Conservation (phyloP, 441 rosid genomes). For the Adansonia madagascariensis region DNA sequence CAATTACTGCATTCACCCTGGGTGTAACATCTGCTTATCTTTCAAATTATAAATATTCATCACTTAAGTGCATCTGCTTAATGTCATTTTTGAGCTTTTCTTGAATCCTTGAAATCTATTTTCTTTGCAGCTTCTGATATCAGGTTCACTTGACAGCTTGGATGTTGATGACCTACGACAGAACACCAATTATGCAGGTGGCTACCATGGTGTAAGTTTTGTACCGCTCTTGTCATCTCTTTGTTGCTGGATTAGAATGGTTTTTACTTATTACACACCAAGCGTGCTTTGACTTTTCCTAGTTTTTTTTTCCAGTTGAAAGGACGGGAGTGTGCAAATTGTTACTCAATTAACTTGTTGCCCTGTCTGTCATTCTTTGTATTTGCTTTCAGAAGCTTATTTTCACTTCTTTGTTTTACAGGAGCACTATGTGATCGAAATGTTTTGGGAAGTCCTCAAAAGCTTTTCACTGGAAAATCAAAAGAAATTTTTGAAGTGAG, state of each 20-base stretch:
- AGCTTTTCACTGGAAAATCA: constrained; percentile 81
- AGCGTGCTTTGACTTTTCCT: neutral
- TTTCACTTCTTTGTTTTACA: constrained; percentile 34
- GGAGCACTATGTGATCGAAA: constrained; percentile 94
- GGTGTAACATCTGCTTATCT: neutral
- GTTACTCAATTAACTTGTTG: neutral
- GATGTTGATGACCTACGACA: constrained; percentile 88
- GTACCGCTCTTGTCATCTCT: neutral
- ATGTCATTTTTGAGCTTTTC: constrained; percentile 6
- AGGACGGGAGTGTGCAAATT: neutral
- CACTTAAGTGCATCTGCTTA: neutral
- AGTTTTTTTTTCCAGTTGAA: neutral
- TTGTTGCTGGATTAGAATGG: neutral
- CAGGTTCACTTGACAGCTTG: constrained; percentile 96
- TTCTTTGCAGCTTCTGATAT: constrained; percentile 82
- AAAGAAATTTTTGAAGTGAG: constrained; percentile 94
- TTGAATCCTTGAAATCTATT: constrained; percentile 24
- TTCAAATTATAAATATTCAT: constrained; percentile 2
- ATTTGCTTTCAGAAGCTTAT: neutral
- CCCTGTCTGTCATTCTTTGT: neutral
- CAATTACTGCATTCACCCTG: neutral
- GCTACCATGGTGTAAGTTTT: constrained; percentile 77
- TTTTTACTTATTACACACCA: neutral
- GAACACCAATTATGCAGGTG: constrained; percentile 87
- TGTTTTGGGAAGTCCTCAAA: constrained; percentile 95